These are phyloP conservation scores for Vaucheria bursata DNA, from an alignment of 352 stramenopile species.

Conservation along the genomic window DNA sequence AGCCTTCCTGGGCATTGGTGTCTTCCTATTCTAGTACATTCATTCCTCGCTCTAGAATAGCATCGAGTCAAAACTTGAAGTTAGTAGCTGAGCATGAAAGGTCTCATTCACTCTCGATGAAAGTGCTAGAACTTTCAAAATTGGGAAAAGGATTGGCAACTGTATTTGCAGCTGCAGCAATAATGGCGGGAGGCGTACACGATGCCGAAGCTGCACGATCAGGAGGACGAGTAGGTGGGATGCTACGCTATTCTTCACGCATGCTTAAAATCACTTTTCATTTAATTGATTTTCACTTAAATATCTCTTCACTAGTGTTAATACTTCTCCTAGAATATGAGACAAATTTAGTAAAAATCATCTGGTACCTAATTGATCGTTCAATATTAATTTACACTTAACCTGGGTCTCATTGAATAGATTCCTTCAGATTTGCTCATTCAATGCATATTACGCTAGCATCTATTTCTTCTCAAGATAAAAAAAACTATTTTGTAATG, in stretches of 20 bases:
- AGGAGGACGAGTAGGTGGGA: slow-evolving; percentile 27
- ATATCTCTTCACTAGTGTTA: not conserved
- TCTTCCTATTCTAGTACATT: not conserved
- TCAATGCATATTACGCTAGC: too few relatives aligned
- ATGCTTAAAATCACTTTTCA: slow-evolving; percentile 12
- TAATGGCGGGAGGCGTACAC: not conserved
- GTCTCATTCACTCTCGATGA: not conserved
- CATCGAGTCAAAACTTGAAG: not conserved
- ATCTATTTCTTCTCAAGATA: too few relatives aligned
- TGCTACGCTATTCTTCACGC: slow-evolving; percentile 34
- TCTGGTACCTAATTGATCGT: not conserved
- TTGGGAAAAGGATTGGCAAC: not conserved
- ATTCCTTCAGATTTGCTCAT: too few relatives aligned
- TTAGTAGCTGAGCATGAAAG: not conserved
- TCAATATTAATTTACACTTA: not conserved
- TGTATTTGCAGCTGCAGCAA: not conserved
- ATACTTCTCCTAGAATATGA: not conserved
- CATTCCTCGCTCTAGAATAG: not conserved
- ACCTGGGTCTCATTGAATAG: too few relatives aligned
- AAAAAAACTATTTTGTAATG: too few relatives aligned
- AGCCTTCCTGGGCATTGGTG: too few relatives aligned
- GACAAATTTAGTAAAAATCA: not conserved
- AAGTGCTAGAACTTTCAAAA: not conserved
- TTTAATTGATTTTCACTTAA: not conserved
- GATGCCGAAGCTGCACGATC: slow-evolving; percentile 31